These are phyloP conservation scores for Cucumis hystrix DNA, from an alignment of 306 rosid genomes.

Conservation along the genomic window DNA sequence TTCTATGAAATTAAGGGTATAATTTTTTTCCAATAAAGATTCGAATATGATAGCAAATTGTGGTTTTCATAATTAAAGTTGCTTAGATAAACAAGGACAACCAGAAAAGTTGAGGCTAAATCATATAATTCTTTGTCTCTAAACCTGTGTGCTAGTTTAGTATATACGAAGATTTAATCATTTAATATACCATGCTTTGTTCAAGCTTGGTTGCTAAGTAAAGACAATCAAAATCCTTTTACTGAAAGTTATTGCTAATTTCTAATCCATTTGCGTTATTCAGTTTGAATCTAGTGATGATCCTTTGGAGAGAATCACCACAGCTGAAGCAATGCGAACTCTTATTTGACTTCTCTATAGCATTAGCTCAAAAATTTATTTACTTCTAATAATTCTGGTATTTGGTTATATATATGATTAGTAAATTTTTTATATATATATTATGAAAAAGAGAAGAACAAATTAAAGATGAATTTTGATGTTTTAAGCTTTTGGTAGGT, in stretches of 20 bases:
- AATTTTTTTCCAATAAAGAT: neutral
- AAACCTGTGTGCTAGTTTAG: no score
- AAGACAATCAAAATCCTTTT: neutral
- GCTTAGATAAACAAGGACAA: neutral
- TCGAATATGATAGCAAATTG: neutral
- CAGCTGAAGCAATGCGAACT: slow-evolving; percentile 70
- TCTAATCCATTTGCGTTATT: slow-evolving; percentile 1
- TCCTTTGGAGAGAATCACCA: slow-evolving; percentile 68
- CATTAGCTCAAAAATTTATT: no score
- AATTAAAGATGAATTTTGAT: no score
- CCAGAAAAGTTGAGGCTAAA: neutral
- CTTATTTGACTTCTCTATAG: slow-evolving; percentile 31
- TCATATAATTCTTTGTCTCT: neutral
- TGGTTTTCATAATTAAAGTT: neutral
- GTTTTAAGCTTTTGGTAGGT: no score
- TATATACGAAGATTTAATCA: no score
- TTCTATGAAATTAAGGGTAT: slow-evolving; percentile 85
- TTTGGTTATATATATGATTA: no score
- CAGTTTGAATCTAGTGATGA: slow-evolving; percentile 83
- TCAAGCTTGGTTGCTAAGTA: no score
- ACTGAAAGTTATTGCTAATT: neutral
- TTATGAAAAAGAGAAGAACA: no score
- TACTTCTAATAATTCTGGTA: no score
- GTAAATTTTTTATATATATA: no score
- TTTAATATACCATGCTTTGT: no score